A percentile compares a stretch with the other conserved stretches of the same genome.
These are phyloP conservation scores for Chrysosporium queenslandicum DNA, from an alignment of 2,329 filamentous ascomycete genomes.

Conservation along the genomic window DNA sequence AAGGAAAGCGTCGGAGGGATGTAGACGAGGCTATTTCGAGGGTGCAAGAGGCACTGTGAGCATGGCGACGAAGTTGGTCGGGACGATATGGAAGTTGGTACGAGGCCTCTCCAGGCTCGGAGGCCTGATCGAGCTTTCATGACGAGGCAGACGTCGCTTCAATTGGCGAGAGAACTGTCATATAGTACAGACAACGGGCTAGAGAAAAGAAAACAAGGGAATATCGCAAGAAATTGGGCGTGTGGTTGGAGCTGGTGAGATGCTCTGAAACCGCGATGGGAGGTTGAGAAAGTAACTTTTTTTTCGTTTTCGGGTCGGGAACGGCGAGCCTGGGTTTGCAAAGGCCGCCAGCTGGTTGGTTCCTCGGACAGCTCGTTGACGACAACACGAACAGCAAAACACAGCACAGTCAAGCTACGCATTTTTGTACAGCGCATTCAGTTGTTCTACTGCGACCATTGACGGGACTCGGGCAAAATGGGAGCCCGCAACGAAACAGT, in stretches of 20 bases:
- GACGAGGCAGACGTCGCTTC: not conserved
- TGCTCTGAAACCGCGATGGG: not conserved
- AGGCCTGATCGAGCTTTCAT: constrained; percentile 17
- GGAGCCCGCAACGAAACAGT: too few relatives aligned
- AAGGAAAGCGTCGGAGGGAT: constrained; percentile 18
- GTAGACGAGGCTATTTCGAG: constrained; percentile 23
- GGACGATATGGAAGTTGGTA: constrained; percentile 14
- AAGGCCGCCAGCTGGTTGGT: constrained; percentile 4
- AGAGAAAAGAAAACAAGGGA: not conserved
- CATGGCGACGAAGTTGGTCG: constrained; percentile 29
- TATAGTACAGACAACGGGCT: not conserved
- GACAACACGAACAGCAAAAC: not conserved
- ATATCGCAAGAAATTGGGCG: not conserved
- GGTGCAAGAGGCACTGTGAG: constrained; percentile 31
- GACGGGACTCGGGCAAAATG: too few relatives aligned
- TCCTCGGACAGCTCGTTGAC: not conserved
- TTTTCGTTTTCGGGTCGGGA: not conserved
- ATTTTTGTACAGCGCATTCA: not conserved
- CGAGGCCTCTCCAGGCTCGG: constrained; percentile 14
- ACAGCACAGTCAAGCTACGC: not conserved
- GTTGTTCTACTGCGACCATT: too few relatives aligned
- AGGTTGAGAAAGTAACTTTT: constrained; percentile 11
- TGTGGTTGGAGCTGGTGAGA: not conserved
- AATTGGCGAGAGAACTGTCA: not conserved
- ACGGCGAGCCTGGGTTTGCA: not conserved